These are phyloP conservation scores for Gastroboletus turbinatus DNA, from an alignment of 1,284 basidiomycete genomes.

Conservation along the genomic window DNA sequence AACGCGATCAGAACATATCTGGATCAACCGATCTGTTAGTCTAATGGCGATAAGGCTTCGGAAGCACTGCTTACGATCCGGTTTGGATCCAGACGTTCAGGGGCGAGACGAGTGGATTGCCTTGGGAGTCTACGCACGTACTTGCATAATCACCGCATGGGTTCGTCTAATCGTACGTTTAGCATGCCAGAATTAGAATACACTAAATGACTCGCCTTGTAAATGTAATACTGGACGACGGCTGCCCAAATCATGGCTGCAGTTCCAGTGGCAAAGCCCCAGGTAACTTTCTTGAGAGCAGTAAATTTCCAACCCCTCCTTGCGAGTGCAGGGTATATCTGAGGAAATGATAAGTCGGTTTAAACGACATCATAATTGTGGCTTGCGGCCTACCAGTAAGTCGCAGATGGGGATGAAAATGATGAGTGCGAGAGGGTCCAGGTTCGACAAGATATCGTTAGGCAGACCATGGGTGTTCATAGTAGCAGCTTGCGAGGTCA, in stretches of 20 bases:
- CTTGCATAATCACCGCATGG: slow-evolving; percentile 62
- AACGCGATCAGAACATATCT: slow-evolving; percentile 68
- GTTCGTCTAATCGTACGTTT: slow-evolving; percentile 42
- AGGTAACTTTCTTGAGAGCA: slow-evolving; percentile 71
- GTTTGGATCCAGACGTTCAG: slow-evolving; percentile 80
- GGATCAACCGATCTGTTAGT: not conserved
- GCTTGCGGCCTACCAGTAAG: slow-evolving; percentile 38
- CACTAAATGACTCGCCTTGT: slow-evolving; percentile 45
- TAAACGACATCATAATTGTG: not conserved
- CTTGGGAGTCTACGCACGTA: slow-evolving; percentile 48
- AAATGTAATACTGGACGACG: slow-evolving; percentile 76
- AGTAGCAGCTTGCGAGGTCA: slow-evolving; percentile 74
- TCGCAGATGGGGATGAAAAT: slow-evolving; percentile 76
- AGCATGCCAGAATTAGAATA: not conserved
- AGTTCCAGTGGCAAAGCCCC: slow-evolving; percentile 68
- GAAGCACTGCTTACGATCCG: slow-evolving; percentile 42
- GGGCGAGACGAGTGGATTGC: slow-evolving; percentile 46
- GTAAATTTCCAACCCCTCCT: slow-evolving; percentile 66
- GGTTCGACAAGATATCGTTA: slow-evolving; percentile 80
- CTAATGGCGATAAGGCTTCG: not conserved
- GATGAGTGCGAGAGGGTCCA: slow-evolving; percentile 76
- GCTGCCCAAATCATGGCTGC: slow-evolving; percentile 63
- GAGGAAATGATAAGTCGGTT: not conserved
- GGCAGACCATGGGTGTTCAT: slow-evolving; percentile 75
- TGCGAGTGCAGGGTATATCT: slow-evolving; percentile 77